These are phyloP conservation scores for Viridothelium virens DNA, from an alignment of 495 filamentous ascomycete genomes.

Conservation along the genomic window DNA sequence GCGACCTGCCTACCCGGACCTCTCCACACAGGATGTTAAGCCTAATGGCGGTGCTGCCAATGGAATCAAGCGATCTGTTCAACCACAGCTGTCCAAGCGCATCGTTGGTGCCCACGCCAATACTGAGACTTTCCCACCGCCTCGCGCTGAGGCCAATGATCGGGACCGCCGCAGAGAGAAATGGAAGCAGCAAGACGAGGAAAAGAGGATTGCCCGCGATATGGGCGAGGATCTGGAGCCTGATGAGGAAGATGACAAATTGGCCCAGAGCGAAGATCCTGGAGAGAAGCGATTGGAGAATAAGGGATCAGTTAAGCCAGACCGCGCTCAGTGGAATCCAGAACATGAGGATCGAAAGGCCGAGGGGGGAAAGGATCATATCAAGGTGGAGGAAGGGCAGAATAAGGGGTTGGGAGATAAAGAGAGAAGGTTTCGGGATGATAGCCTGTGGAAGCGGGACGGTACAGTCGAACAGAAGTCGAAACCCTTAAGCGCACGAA, in stretches of 20 bases:
- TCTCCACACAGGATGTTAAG: neutral
- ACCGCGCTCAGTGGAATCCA: neutral
- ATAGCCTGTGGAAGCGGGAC: neutral
- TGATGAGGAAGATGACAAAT: neutral
- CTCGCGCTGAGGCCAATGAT: neutral
- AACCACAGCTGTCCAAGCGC: neutral
- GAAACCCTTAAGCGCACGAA: neutral
- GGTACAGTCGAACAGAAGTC: neutral
- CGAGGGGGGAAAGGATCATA: conserved; percentile 12
- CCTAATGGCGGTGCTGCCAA: neutral
- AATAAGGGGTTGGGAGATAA: neutral
- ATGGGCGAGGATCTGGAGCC: neutral
- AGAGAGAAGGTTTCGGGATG: neutral
- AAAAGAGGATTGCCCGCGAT: neutral
- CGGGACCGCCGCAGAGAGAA: neutral
- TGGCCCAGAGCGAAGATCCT: neutral
- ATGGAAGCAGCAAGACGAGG: neutral
- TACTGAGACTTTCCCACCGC: neutral
- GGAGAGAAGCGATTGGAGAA: neutral
- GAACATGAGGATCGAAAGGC: neutral
- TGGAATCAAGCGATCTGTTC: neutral
- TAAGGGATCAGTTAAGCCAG: neutral
- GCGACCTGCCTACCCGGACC: neutral
- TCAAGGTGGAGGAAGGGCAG: neutral
- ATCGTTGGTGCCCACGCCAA: neutral